Evolutionary conservation across 2,329 filamentous ascomycete genomes (phyloP).

Genomic region (Cordyceps tenuipes): DNA sequence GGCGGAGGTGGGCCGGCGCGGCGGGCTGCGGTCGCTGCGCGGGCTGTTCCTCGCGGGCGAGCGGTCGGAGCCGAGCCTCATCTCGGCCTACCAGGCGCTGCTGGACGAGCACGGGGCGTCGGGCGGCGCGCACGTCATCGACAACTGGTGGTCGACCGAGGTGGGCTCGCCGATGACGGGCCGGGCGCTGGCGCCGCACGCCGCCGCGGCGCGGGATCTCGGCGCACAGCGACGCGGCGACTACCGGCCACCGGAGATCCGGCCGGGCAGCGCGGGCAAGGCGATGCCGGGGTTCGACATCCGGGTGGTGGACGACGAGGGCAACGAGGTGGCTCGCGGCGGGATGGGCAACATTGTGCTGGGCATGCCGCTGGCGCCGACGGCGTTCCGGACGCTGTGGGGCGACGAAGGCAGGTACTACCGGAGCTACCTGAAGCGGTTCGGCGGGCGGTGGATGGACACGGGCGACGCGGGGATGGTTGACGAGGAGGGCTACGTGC

Average conservation of each 20-base stretch:
- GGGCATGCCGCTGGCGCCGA: conserved; percentile 72
- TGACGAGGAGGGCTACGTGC: conserved; percentile 61
- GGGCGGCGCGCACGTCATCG: conserved; percentile 41
- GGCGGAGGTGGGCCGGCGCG: conserved; percentile 51
- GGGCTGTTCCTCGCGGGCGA: conserved; percentile 84
- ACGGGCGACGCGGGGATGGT: conserved; percentile 87
- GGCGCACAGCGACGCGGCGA: conserved; percentile 31
- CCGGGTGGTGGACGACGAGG: conserved; percentile 71
- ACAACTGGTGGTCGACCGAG: conserved; percentile 57
- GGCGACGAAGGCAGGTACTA: conserved; percentile 80
- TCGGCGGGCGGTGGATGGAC: conserved; percentile 75
- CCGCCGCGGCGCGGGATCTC: conserved; percentile 48
- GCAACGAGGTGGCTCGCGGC: conserved; percentile 59
- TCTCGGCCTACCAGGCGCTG: conserved; percentile 71
- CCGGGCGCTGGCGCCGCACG: conserved; percentile 46
- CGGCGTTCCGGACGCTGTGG: conserved; percentile 80
- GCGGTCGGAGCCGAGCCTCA: conserved; percentile 77
- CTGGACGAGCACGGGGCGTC: conserved; percentile 57
- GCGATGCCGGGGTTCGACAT: conserved; percentile 90
- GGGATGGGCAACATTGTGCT: conserved; percentile 91
- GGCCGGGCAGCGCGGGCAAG: conserved; percentile 82
- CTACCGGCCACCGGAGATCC: conserved; percentile 47
- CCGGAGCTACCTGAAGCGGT: conserved; percentile 74
- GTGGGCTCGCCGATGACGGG: conserved; percentile 51
- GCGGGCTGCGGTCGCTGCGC: conserved; percentile 62